A percentile compares a stretch with the other conserved stretches of the same genome.
phyloP scores from a whole-genome alignment of 371 early-diverging fungal species.

The Paraphysoderma sedebokerense region DNA sequence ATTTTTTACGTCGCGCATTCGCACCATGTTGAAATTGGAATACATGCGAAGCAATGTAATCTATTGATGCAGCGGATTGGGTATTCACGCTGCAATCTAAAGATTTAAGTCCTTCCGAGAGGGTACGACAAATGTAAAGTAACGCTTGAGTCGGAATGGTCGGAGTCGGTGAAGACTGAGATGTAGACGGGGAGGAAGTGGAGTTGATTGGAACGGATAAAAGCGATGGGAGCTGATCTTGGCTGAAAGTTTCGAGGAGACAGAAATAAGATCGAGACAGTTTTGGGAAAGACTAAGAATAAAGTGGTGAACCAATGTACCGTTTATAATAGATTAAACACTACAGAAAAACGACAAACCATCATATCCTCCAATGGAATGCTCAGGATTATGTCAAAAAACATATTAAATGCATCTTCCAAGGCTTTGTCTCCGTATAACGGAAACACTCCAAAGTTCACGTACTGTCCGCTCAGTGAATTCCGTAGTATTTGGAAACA shows the following conservation, averaged over 20 bases:
- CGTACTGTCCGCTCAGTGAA: slow-evolving; percentile 61
- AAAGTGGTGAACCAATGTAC: not conserved
- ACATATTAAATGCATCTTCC: slow-evolving; percentile 41
- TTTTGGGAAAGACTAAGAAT: slow-evolving; percentile 39
- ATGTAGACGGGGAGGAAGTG: too few relatives aligned
- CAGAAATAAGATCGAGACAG: slow-evolving; percentile 34
- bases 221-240: not conserved
- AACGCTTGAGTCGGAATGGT: too few relatives aligned
- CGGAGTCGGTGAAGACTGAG: too few relatives aligned
- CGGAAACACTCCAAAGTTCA: slow-evolving; percentile 82
- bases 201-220: too few relatives aligned
- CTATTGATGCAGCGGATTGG: too few relatives aligned
- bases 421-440: slow-evolving; percentile 76
- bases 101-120: too few relatives aligned
- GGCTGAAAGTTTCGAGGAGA: slow-evolving; percentile 39
- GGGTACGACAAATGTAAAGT: too few relatives aligned
- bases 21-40: too few relatives aligned
- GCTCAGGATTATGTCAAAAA: slow-evolving; percentile 48
- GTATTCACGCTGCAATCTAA: too few relatives aligned
- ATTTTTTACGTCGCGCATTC: too few relatives aligned
- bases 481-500: slow-evolving; percentile 55
- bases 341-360: slow-evolving; percentile 20
- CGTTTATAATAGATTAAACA: not conserved
- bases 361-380: slow-evolving; percentile 55
- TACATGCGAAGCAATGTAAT: too few relatives aligned